Evolutionary conservation across 2,329 filamentous ascomycete genomes (phyloP).

Genomic region (Stagonosporopsis cucurbitacearum): DNA sequence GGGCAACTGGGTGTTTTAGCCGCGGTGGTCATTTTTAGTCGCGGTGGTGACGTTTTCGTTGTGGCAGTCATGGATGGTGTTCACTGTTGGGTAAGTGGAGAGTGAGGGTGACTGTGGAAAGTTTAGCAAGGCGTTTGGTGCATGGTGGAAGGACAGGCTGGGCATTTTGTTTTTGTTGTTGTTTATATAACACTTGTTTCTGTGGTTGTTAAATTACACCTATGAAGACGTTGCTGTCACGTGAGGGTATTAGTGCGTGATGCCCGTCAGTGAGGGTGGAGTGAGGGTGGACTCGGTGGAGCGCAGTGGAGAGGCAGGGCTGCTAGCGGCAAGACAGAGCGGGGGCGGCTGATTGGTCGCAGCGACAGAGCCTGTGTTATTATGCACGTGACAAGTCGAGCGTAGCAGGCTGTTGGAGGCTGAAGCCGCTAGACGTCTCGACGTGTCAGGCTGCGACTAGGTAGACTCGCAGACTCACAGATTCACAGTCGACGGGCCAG

Average conservation of each 20-base stretch:
- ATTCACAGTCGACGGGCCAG: no score
- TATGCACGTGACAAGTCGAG: no score
- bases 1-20: conserved; percentile 43
- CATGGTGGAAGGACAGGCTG: conserved; percentile 6
- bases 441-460: neutral
- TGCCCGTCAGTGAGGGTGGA: neutral
- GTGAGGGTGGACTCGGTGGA: neutral
- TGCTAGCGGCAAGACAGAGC: neutral
- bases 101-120: conserved; percentile 6
- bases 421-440: conserved; percentile 13
- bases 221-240: neutral
- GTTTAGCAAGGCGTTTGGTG: conserved; percentile 14
- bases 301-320: conserved; percentile 3
- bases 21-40: neutral
- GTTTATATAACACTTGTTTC: no score
- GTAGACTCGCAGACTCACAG: no score
- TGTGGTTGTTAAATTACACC: neutral
- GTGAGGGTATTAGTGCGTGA: neutral
- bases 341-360: neutral
- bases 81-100: no score
- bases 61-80: no score
- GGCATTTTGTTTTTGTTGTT: neutral
- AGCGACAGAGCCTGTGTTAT: no score
- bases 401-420: neutral
- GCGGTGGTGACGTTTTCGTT: no score